A percentile compares a stretch with the other conserved stretches of the same genome.
These are phyloP conservation scores for Rutstroemia sp. DNA, from an alignment of 2,329 filamentous ascomycete species.

Conservation along the genomic window DNA sequence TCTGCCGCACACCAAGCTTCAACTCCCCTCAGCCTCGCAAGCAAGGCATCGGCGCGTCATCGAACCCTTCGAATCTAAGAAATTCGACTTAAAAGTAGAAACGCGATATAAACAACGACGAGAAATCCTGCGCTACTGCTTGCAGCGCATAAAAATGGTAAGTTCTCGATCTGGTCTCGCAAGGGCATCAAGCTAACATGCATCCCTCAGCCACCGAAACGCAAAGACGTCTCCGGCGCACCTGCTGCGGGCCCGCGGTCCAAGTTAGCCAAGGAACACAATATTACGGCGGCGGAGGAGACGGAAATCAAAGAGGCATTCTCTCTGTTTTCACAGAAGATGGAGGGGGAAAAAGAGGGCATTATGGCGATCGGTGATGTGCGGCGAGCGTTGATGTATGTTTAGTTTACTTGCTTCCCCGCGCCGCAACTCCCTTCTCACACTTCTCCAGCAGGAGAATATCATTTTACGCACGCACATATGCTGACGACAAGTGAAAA, in stretches of 20 bases:
- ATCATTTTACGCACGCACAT: background rate
- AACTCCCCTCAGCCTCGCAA: no score
- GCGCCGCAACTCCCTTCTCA: background rate
- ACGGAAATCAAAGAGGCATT: constrained; percentile 88
- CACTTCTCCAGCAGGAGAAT: background rate
- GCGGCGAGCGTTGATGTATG: constrained; percentile 64
- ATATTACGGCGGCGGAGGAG: constrained; percentile 77
- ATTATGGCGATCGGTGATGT: constrained; percentile 39
- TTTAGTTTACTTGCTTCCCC: background rate
- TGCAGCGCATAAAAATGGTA: background rate
- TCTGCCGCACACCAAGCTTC: no score
- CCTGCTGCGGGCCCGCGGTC: constrained; percentile 47
- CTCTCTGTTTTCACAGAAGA: constrained; percentile 67
- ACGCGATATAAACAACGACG: no score
- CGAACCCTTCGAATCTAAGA: no score
- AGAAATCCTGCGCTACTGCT: no score
- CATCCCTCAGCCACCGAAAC: constrained; percentile 24
- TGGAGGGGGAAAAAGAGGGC: constrained; percentile 64
- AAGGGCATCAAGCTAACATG: background rate
- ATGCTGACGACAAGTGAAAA: background rate
- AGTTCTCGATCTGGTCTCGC: background rate
- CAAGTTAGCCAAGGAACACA: constrained; percentile 87
- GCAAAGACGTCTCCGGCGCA: constrained; percentile 19
- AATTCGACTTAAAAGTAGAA: no score
- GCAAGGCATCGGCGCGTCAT: no score